Evolutionary conservation across 2,329 filamentous ascomycete species (phyloP), one percentile per base, ranked within the genome.

Genomic region (Herpotrichia juniperi): DNA sequence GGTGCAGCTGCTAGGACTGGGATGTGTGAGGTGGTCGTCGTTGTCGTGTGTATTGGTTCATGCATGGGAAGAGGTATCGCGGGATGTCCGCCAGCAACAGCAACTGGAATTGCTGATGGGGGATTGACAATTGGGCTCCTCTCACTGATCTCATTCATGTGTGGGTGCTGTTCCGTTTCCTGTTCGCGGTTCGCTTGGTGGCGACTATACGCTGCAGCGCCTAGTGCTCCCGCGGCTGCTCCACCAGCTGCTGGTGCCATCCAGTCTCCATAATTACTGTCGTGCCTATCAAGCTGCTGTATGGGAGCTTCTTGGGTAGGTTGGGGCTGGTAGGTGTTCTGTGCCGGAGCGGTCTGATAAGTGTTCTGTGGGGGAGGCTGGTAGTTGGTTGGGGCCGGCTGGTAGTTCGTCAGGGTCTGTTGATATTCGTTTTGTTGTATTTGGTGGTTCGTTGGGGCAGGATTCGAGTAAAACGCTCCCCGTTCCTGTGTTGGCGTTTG

Each of bases 181-280:
- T 68, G 54, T 46, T 69, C 59, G 24, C 63, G 59, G 31, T 58
- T 39, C 49, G 60, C 55, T 39, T 66, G 57, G 14, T 67, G 63
- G 8, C 61, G 62, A 11, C 56, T 64, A 40, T 72, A 69, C 9
- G 64, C 68, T 53, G 68, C 71, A 6, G 59, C 65, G 7, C 75
- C 76, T 16, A 73, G 58, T 25, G 74, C 77, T 37, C 77, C 77
- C 26, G 75, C 72, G 11, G 68, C 69, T 26, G 62, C 74, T 28
- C 76, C 76, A 9, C 73, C 78, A 17, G 76, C 78, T n/a, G 74
- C 75, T 28, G 80, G 79, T 19, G 75, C 78, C 73, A 85, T 79
- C 82, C 82, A 86, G 25, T 80, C 75, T 14, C 79, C 79, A 50
- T 83, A 80, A 46, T 76, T 70, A 55, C 75, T 81, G 53, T 74